These are phyloP conservation scores for Castanopsis chinensis DNA, from an alignment of 306 rosid genomes.

Conservation along the genomic window DNA sequence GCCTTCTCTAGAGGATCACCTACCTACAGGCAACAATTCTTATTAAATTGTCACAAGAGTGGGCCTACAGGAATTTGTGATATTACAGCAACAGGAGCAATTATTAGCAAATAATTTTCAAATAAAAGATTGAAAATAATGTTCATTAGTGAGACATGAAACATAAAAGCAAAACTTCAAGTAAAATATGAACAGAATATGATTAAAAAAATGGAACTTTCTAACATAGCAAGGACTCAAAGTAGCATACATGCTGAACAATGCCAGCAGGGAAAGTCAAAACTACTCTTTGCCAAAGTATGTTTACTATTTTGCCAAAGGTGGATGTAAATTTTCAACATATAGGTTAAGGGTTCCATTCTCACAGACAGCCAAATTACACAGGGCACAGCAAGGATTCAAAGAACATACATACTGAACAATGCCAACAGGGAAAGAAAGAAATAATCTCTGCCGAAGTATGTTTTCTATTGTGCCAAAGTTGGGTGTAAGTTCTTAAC, in stretches of 20 bases:
- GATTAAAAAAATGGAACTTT: background rate
- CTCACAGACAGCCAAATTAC: background rate
- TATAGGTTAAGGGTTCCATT: background rate
- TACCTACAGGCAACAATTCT: constrained; percentile 52
- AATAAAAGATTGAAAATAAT: background rate
- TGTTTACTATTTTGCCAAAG: background rate
- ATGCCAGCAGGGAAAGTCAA: background rate
- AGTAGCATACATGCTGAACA: background rate
- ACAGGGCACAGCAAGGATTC: no score
- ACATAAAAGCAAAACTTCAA: background rate
- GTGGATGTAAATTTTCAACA: background rate
- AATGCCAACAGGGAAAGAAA: background rate
- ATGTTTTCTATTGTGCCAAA: background rate
- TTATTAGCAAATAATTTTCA: background rate
- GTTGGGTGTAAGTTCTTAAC: background rate
- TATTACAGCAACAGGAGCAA: background rate
- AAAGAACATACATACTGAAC: background rate
- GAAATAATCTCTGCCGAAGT: background rate
- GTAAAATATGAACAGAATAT: background rate
- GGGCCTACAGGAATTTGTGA: constrained; percentile 10
- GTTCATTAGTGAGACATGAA: background rate
- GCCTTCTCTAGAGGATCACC: constrained; percentile 99
- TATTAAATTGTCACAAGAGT: background rate
- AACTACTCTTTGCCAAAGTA: background rate
- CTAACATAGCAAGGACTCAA: background rate